Evolutionary conservation across 345 rosid genomes (phyloP), one percentile per base, ranked within the genome.

Genomic region (Sonneratia caseolaris): DNA sequence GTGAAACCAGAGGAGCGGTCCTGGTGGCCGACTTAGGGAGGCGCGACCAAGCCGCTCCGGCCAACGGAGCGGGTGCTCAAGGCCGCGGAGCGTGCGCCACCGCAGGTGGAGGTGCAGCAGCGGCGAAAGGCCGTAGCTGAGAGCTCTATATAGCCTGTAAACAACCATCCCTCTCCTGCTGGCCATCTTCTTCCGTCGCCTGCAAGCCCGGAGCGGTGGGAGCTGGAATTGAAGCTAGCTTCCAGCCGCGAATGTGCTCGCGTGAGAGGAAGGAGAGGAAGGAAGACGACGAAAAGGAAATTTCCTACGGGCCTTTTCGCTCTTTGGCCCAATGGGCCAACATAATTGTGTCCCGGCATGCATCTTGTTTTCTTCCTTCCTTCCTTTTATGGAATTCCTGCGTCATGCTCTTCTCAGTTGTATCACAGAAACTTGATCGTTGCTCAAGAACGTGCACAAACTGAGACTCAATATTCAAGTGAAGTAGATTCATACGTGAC

Each of bases 1-100:
- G 79, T 89, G 98, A 81, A 93, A 89, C 96, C 98, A 93, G 75
- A 91, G 75, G 69, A 94, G 94, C 0, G 77, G 82, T 38, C 96
- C 97, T 4, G 90, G 80, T 0, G 95, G 91, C 0, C 98, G 89
- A 66, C 79, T 71, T 59, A 80, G 76, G 53, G 96, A 94, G 42
- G 98, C 82, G 40, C 71, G 81, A 62, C 97, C 98, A 24, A 91
- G 77, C 35, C 97, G 91, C 83, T 94, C 98, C 0, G 85, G 84
- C 96, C 93, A 88, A 9, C 98, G 96, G 61, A 64, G 80, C 65
- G 84, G 85, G 69, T 84, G 97, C 80, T 89, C 98, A 66, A 76
- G 81, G n/a, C 97, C 90, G 1, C 83, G 88, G 80, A 87, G 72
- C 18, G 73, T 75, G 35, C 95, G 97, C 95, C 91, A 86, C 36